These are phyloP conservation scores for Salmacisia buchloeana DNA, from an alignment of 1,284 basidiomycete genomes.

Conservation along the genomic window DNA sequence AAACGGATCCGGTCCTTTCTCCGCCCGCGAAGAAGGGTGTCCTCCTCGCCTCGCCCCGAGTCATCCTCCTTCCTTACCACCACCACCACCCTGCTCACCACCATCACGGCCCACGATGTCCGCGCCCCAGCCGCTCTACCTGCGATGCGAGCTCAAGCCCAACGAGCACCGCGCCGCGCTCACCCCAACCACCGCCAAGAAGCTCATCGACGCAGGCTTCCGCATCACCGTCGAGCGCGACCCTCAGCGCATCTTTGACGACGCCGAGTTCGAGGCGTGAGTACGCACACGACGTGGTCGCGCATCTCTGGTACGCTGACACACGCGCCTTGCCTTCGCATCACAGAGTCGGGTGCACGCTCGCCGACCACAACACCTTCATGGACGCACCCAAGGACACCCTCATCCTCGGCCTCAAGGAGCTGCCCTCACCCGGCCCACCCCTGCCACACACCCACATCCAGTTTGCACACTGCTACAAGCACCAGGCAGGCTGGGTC, in stretches of 20 bases:
- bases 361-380: slow-evolving; percentile 88
- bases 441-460: slow-evolving; percentile 69
- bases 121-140: slow-evolving; percentile 38
- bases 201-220: slow-evolving; percentile 84
- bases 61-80: background rate
- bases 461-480: slow-evolving; percentile 99
- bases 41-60: no score
- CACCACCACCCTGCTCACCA: background rate
- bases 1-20: no score
- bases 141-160: slow-evolving; percentile 48
- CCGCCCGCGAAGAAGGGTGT: background rate
- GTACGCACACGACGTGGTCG: background rate
- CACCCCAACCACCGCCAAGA: slow-evolving; percentile 85
- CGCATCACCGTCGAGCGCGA: slow-evolving; percentile 88
- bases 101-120: background rate
- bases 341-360: slow-evolving; percentile 68
- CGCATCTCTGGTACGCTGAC: background rate
- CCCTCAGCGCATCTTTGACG: slow-evolving; percentile 89
- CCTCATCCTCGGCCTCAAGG: slow-evolving; percentile 94
- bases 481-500: slow-evolving; percentile 89
- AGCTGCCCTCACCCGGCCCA: slow-evolving; percentile 62
- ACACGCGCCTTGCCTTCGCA: background rate
- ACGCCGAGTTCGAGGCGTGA: slow-evolving; percentile 85
- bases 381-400: slow-evolving; percentile 67
- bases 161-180: slow-evolving; percentile 82